Conservation (phyloP, 1,284 basidiomycete genomes). For the Ceratobasidium sp. region DNA sequence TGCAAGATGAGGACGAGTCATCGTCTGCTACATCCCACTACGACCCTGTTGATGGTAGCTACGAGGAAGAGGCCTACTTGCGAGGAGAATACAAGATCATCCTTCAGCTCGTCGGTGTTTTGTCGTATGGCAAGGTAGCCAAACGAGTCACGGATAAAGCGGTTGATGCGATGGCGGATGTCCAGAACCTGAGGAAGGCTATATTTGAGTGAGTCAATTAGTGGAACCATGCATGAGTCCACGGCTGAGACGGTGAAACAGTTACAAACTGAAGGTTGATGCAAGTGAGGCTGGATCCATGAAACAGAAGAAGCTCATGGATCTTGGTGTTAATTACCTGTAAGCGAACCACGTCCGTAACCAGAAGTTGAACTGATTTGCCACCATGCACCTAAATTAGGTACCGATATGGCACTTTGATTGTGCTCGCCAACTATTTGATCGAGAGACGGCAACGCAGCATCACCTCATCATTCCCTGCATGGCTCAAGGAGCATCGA, state of each 20-base stretch:
- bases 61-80: slow-evolving; percentile 83
- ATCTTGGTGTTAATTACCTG: slow-evolving; percentile 83
- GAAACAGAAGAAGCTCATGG: slow-evolving; percentile 75
- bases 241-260: slow-evolving; percentile 48
- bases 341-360: slow-evolving; percentile 53
- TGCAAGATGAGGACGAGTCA: slow-evolving; percentile 51
- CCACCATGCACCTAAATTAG: slow-evolving; percentile 51
- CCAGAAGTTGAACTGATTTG: slow-evolving; percentile 40
- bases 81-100: slow-evolving; percentile 96
- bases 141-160: slow-evolving; percentile 89
- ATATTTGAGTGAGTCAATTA: slow-evolving; percentile 74
- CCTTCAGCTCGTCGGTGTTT: slow-evolving; percentile 87
- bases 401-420: slow-evolving; percentile 87
- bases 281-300: slow-evolving; percentile 76
- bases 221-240: not conserved
- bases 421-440: slow-evolving; percentile 94
- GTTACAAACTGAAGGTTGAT: slow-evolving; percentile 89
- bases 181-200: slow-evolving; percentile 90
- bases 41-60: slow-evolving; percentile 74
- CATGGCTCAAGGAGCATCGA: slow-evolving; percentile 80
- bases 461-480: slow-evolving; percentile 65
- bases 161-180: slow-evolving; percentile 86
- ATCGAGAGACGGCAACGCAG: slow-evolving; percentile 64
- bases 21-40: slow-evolving; percentile 54
- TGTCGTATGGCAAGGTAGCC: slow-evolving; percentile 88